Base-by-base conservation (phyloP, 352 stramenopile species). In the Peronospora belbahrii region DNA sequence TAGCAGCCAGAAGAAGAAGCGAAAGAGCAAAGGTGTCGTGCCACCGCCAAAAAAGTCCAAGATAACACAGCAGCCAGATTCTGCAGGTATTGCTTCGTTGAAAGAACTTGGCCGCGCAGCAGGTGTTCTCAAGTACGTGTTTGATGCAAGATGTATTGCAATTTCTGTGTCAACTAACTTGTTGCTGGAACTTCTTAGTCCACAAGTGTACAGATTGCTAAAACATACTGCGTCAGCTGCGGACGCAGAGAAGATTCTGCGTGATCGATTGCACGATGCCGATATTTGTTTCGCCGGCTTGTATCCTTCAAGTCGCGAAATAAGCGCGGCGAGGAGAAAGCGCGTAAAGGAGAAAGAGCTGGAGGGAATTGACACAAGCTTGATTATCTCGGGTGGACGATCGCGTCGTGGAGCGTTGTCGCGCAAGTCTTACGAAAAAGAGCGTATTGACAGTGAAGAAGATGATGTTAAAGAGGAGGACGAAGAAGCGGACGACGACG, bases 301-400 rank as follows among this genome's bases (percentile, higher is more conserved):
- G 15, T 93, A 88, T 48, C 82, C 82, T 4, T 72, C 66, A 22
- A 77, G 71, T 37, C 56, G 59, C 7, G 82, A 93, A 14, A 78
- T 93, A 24, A 64, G 62, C 2, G 63, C 56, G n/a, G 66, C 75
- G 18, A 88, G 85, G 62, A 72, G 54, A 47, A 91, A 88, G 54
- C 63, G 67, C 7, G 70, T 70, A 4, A 63, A 84, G 19, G 76
- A 80, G 15, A 74, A 74, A 32, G 82, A 93, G 32, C 47, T 91
- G 22, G 82, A 93, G 36, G 82, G 80, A 9, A 93, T 93, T 7
- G 82, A 93, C 52, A 82, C 77, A 1, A 86, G 65, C 17, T 49
- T 87, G 10, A 93, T 93, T 52, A 85, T 92, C 44, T 55, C 49
- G 19, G 43, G 47, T 11, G 55, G 66, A 11, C 49, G 68, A 17